Base-by-base conservation (phyloP, 1,284 basidiomycete species). In the Malassezia yamatoensis region DNA sequence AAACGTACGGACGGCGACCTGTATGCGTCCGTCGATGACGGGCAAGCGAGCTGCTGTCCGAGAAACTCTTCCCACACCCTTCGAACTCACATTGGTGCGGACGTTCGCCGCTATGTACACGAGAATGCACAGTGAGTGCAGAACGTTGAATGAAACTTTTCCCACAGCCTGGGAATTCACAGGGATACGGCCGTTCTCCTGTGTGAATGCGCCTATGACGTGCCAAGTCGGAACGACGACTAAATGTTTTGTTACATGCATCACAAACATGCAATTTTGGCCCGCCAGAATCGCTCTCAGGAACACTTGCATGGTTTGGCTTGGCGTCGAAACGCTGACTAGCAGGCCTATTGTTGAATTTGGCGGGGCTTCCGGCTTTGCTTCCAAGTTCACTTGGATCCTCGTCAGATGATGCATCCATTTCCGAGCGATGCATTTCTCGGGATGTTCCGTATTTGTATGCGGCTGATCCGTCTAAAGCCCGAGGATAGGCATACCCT, bases 61-160 rank as follows among this genome's bases (percentile, higher is more conserved):
- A 77, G 67, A 82, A 82, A 7, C 78, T 76, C 65, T 80, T 80
- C 41, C 69, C 68, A 51, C 88, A 90, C 6, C 83, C 85, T 11
- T 66, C 64, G 38, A 69, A 69, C 56, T 72, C 70, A 77, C 88
- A 90, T 57, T 80, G 82, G 75, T 90, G 87, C 2, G 88, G 88
- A 70, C 87, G 87, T 78, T 90, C 88, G 46, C 88, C 88, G 6
- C 87, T 88, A 70, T 90, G 88, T 9, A 88, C 86, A 37, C 88
- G 83, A 52, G 82, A 80, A 74, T 90, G 88, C 5, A 90, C 88
- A 48, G 86, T 86, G 54, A 90, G 77, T 20, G 88, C 88, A 0
- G 69, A 71, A 39, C 67, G 67, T 51, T 69, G 68, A 21, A 74
- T 70, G 61, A 74, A 74, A 52, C 68, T 70, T 60, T 74, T 74